These are phyloP conservation scores for Pistacia integerrima DNA, from an alignment of 345 rosid genomes.

Conservation along the genomic window DNA sequence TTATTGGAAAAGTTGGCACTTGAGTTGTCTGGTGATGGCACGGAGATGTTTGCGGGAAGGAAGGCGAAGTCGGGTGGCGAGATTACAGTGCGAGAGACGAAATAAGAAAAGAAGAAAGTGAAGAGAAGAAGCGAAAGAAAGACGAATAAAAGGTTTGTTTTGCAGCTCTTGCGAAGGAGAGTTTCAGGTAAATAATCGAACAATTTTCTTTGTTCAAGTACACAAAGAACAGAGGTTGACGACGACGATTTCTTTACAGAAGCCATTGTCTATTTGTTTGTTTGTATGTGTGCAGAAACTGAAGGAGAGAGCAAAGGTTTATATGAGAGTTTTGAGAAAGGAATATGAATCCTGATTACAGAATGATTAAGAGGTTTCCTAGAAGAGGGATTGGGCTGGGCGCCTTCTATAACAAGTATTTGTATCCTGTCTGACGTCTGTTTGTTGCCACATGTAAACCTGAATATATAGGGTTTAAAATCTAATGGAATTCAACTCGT, in stretches of 20 bases:
- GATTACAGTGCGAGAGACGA: constrained; percentile 28
- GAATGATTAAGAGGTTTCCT: too few relatives aligned
- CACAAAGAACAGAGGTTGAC: not conserved
- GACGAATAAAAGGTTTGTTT: constrained; percentile 6
- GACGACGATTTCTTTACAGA: not conserved
- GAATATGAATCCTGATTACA: not conserved
- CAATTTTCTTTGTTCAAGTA: not conserved
- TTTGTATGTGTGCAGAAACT: not conserved
- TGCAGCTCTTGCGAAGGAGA: constrained; percentile 21
- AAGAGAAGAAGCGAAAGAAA: constrained; percentile 31
- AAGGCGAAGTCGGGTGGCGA: not conserved
- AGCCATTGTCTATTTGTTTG: not conserved
- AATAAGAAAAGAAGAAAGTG: constrained; percentile 28
- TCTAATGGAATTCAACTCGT: too few relatives aligned
- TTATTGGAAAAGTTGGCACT: not conserved
- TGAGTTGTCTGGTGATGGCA: not conserved
- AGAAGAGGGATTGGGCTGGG: not conserved
- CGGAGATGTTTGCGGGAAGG: constrained; percentile 6
- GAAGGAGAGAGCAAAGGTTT: not conserved
- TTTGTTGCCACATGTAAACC: too few relatives aligned
- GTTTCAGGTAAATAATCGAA: constrained; percentile 3
- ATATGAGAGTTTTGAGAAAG: not conserved
- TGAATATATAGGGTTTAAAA: too few relatives aligned
- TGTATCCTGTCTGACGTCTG: too few relatives aligned
- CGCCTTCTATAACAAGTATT: too few relatives aligned